Base-by-base conservation (phyloP, 768 basidiomycete genomes). In the Cystobasidium ongulense region DNA sequence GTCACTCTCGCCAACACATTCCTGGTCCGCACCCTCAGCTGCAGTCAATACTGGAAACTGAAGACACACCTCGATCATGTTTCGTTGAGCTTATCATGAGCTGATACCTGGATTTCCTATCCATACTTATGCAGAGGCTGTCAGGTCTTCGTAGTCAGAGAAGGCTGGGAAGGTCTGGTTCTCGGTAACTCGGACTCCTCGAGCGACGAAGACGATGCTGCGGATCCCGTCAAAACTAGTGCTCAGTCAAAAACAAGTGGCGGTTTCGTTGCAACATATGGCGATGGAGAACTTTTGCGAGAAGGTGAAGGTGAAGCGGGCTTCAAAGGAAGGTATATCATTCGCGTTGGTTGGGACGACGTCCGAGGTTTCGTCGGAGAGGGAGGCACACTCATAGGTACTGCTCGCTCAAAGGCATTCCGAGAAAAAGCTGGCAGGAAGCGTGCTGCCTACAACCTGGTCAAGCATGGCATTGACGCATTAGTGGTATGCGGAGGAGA, bases 101-200 rank as follows among this genome's bases (percentile, higher is more conserved):
- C 35, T 39, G 39, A 25, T 18, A 29, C 21, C 11, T 25, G 27
- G 61, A 23, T 25, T 25, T 25, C 0, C 25, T 36, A 3, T 21
- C 35, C 17, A 3, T 23, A 23, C 31, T 8, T 25, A 4, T 66
- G 8, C 78, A 95, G 96, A 83, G 94, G 92, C 39, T 98, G 93
- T 81, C 91, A 98, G 81, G 89, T 90, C 17, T 99, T 88, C 85
- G 88, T 98, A 75, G 91, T 99, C 74, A 90, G 96, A 41, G 96
- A 99, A 83, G 96, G 96, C 43, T 99, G 97, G 84, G 94, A 98
- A 80, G 96, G 96, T 27, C 88, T 98, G 74, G 94, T 99, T 13
- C 87, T 89, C 72, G 96, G 96, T n/a, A 98, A 94, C 81, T 80
- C 83, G 1, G 43, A 29, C 21, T 35, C 57, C 29, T 35, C 57